Base-by-base conservation (phyloP, 1,284 basidiomycete species). In the Neotropicomus parvogracilis region DNA sequence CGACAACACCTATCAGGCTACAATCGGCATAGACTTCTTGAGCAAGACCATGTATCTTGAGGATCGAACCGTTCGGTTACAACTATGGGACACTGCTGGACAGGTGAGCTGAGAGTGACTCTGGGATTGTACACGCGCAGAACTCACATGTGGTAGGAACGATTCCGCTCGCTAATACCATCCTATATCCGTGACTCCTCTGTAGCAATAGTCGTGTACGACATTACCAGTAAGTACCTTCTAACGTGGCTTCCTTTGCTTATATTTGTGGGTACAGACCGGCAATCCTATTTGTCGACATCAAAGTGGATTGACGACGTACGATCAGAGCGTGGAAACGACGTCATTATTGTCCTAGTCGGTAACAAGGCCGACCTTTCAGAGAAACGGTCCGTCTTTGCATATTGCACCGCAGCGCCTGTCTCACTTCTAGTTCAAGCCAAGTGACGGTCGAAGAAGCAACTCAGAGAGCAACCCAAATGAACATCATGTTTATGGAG, bases 1-100 rank as follows among this genome's bases (percentile, higher is more conserved):
- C 69, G 97, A 99, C 77, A 97, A 97, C 71, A 99, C 95, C 39
- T 99, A 99, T 70, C 97, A 99, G 71, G 97, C 97, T 12, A 99
- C 97, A 12, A 99, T 99, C 66, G 97, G 97, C 55, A 99, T 98
- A 70, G 97, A 99, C 75, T 99, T 99, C 69, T 75, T 99, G 68
- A 95, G 92, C 73, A 99, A 99, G 78, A 99, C 97, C 0, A 97
- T 99, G 93, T 99, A 99, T 71, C 80, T 99, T 50, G 97, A 99
- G 67, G 97, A 99, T 74, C 78, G 97, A 60, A 99, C 97, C 3
- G 95, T 99, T 40, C 81, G 97, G 64, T 72, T 99, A 70, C 97
- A 99, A 68, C 75, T 99, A 9, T 99, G 95, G 95, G 97, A 99
- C 70, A 99, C 97, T 50, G 95, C 97, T 57, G 93, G 93, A 34